Conservation (phyloP, 352 stramenopile genomes). For the Phytophthora nicotianae region DNA sequence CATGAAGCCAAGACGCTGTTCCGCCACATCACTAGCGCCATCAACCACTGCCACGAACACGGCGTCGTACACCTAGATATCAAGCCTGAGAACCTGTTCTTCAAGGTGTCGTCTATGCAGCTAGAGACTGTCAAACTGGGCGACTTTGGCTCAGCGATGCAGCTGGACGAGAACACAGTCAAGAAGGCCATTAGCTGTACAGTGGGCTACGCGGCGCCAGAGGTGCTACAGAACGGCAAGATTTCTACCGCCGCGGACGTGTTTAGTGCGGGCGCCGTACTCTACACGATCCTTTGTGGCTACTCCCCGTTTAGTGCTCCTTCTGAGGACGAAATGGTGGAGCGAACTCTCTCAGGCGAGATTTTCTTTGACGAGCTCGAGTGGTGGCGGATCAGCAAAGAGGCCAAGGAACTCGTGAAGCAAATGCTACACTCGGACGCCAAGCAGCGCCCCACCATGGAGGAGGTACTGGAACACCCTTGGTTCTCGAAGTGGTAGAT, state of each 20-base stretch:
- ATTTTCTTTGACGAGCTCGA: constrained; percentile 63
- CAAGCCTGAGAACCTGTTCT: constrained; percentile 84
- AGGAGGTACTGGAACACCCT: constrained; percentile 68
- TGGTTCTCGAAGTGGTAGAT: constrained; percentile 60
- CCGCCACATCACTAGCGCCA: constrained; percentile 51
- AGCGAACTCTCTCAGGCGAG: constrained; percentile 51
- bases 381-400: constrained; percentile 52
- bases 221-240: constrained; percentile 58
- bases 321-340: constrained; percentile 67
- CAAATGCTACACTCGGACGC: constrained; percentile 60
- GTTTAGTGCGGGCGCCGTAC: constrained; percentile 73
- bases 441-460: constrained; percentile 52
- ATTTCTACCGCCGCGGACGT: constrained; percentile 72
- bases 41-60: constrained; percentile 63
- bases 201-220: constrained; percentile 74
- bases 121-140: constrained; percentile 64
- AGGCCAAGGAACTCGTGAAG: constrained; percentile 64
- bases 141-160: constrained; percentile 73
- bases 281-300: constrained; percentile 72
- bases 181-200: constrained; percentile 66
- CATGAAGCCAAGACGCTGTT: constrained; percentile 54
- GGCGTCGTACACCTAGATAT: constrained; percentile 78
- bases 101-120: constrained; percentile 55
- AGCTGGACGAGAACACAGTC: constrained; percentile 41
- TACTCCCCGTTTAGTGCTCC: constrained; percentile 69